phyloP scores from a whole-genome alignment of 2,329 filamentous ascomycete genomes.

The Xylariales sp. region DNA sequence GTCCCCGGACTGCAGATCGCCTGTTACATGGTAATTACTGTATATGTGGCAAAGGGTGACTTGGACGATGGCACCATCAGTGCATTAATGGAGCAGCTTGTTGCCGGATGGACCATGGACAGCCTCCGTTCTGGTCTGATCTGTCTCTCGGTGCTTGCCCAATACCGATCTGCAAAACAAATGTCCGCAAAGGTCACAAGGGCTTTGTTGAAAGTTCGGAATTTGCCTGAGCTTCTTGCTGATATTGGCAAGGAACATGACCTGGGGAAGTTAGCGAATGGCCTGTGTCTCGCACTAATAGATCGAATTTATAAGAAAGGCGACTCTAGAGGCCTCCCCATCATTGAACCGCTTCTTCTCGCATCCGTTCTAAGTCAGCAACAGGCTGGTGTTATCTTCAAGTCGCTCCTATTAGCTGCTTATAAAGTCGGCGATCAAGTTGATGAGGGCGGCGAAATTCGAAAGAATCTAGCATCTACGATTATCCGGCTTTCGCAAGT shows the following conservation, averaged over 20 bases:
- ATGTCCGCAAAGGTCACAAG: constrained; percentile 78
- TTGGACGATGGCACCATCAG: constrained; percentile 84
- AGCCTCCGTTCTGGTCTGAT: constrained; percentile 80
- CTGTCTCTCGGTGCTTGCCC: constrained; percentile 83
- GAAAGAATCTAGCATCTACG: constrained; percentile 72
- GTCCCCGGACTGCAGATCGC: constrained; percentile 84
- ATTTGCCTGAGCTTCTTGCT: constrained; percentile 68
- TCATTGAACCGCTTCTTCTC: constrained; percentile 71
- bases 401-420: constrained; percentile 70
- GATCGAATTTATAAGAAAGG: constrained; percentile 71
- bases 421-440: constrained; percentile 67
- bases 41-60: constrained; percentile 84
- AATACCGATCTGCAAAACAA: constrained; percentile 77
- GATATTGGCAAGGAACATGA: constrained; percentile 73
- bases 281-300: constrained; percentile 74
- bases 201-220: constrained; percentile 71
- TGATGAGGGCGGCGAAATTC: constrained; percentile 65
- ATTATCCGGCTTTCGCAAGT: constrained; percentile 74
- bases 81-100: constrained; percentile 89
- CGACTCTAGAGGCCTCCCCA: constrained; percentile 65
- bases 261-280: constrained; percentile 77
- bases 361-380: constrained; percentile 70
- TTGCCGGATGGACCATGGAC: constrained; percentile 78
- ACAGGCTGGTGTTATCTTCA: constrained; percentile 73
- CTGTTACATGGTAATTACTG: constrained; percentile 89